Base-by-base conservation (phyloP, 768 basidiomycete species). In the Russula ochroleuca region DNA sequence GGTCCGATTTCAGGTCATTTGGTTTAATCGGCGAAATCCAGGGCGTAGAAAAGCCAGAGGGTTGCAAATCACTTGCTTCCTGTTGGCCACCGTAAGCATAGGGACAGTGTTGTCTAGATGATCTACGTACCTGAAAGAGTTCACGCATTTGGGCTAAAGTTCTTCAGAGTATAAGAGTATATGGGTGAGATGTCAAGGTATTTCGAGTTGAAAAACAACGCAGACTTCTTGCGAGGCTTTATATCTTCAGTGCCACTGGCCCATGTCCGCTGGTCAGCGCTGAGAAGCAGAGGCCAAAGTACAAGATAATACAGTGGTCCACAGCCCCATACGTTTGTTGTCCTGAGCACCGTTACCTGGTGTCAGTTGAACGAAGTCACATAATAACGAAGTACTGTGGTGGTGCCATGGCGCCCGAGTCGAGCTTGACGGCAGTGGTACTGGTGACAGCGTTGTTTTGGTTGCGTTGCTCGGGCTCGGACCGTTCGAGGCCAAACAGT, bases 21-120 rank as follows among this genome's bases (percentile, higher is more conserved):
- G 7, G 2, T 0, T 2, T 41, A 2, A 59, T 14, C 5, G 57
- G 41, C 6, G 57, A 47, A 28, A 53, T 23, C 23, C 19, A 15
- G 23, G 23, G 9, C 3, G 28, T 19, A 9, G 33, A 17, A 1
- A 10, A 19, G 3, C 5, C 5, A 28, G 5, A 28, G 28, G 28
- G 28, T 5, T 28, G 28, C 5, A 28, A 28, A 2, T 49, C 10
- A 17, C 10, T 23, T 37, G 43, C 23, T 38, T 45, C 49, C 62
- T 63, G 41, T 38, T 28, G 45, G 5, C 23, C 21, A 43, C 19
- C 25, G 17, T 64, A 21, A 54, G 47, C 38, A 59, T 51, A 45
- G 11, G 14, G 10, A 48, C 23, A 28, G 7, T 37, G 13, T 41
- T 25, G 21, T 37, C 4, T 14, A 28, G 38, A 7, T 5, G 4